Conservation (phyloP, 1,139 yeast species). For the Candida labiduridarum region DNA sequence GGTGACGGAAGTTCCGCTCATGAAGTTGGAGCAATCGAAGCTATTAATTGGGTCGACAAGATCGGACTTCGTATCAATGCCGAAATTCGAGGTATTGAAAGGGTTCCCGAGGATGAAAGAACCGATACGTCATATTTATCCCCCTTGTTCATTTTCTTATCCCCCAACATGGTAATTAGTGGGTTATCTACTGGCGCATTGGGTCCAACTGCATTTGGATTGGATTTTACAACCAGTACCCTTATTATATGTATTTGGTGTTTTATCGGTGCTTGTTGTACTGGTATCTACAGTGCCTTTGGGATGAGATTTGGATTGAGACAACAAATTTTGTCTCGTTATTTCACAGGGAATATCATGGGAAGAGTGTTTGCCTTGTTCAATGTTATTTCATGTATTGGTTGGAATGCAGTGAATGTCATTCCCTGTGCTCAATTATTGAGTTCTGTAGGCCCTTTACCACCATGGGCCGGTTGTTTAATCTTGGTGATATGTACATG, state of each 20-base stretch:
- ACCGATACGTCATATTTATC: conserved; percentile 24
- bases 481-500: conserved; percentile 31
- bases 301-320: conserved; percentile 36
- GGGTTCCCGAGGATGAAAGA: conserved; percentile 47
- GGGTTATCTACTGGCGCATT: conserved; percentile 34
- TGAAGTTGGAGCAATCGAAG: background rate
- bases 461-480: conserved; percentile 38
- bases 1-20: background rate
- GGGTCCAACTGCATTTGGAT: conserved; percentile 28
- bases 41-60: conserved; percentile 27
- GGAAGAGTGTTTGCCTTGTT: conserved; percentile 35
- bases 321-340: conserved; percentile 34
- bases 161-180: conserved; percentile 35
- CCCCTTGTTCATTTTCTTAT: conserved; percentile 31
- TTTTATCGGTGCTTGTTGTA: conserved; percentile 32
- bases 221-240: conserved; percentile 38
- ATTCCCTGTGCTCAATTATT: conserved; percentile 36
- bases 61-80: conserved; percentile 38
- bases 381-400: conserved; percentile 34
- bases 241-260: conserved; percentile 28
- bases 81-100: conserved; percentile 50
- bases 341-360: conserved; percentile 32
- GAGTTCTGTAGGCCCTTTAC: conserved; percentile 27
- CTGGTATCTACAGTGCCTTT: conserved; percentile 32
- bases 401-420: conserved; percentile 40